These are phyloP conservation scores for Eucalyptus pumila DNA, from an alignment of 345 rosid species.

Conservation along the genomic window DNA sequence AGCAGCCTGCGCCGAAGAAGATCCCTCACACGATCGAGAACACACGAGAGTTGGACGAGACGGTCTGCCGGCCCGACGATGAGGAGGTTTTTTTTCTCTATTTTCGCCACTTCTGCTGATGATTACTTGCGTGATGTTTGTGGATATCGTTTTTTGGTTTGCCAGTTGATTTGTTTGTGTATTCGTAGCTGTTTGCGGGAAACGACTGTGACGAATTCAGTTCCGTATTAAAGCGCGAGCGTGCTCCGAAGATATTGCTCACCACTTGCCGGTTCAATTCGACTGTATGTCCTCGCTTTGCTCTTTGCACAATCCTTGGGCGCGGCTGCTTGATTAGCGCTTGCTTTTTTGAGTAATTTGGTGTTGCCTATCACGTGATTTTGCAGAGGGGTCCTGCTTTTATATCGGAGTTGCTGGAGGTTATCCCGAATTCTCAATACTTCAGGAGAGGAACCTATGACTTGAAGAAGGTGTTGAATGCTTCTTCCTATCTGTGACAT, in stretches of 20 bases:
- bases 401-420: constrained; percentile 58
- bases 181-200: constrained; percentile 64
- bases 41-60: constrained; percentile 82
- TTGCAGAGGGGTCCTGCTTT: constrained; percentile 88
- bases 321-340: background rate
- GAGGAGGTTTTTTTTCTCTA: constrained; percentile 50
- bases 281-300: constrained; percentile 32
- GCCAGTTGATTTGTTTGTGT: background rate
- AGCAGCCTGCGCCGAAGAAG: constrained; percentile 62
- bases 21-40: constrained; percentile 87
- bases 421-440: constrained; percentile 81
- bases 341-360: background rate
- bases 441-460: constrained; percentile 82
- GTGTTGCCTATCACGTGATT: background rate
- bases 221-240: constrained; percentile 43
- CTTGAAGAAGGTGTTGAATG: constrained; percentile 58
- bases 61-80: constrained; percentile 83
- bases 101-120: background rate
- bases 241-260: constrained; percentile 56
- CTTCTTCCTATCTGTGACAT: background rate
- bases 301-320: background rate
- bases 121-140: background rate
- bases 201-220: constrained; percentile 90
- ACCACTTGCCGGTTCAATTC: constrained; percentile 95
- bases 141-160: background rate